phyloP scores from a whole-genome alignment of 352 stramenopile genomes.

The Phytopythium boreale region DNA sequence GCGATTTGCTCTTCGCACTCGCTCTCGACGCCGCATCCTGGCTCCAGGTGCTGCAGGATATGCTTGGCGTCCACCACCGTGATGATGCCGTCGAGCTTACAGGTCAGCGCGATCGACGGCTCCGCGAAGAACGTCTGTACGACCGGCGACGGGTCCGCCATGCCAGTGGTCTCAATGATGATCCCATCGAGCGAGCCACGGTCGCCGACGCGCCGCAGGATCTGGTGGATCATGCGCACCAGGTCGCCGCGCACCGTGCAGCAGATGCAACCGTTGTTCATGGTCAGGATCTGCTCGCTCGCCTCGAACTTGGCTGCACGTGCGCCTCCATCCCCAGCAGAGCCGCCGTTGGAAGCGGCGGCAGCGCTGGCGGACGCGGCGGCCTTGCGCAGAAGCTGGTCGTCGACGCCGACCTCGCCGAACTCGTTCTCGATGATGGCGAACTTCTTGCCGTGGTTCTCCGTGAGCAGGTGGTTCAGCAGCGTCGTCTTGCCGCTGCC shows the following conservation, averaged over 20 bases:
- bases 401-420: slow-evolving; percentile 90
- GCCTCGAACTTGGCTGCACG: slow-evolving; percentile 38
- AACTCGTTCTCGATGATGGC: slow-evolving; percentile 98
- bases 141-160: slow-evolving; percentile 88
- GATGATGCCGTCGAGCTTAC: slow-evolving; percentile 92
- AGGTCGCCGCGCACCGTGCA: slow-evolving; percentile 92
- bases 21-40: slow-evolving; percentile 40
- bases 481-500: slow-evolving; percentile 94
- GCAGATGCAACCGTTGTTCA: slow-evolving; percentile 96
- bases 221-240: slow-evolving; percentile 39
- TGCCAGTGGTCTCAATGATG: slow-evolving; percentile 88
- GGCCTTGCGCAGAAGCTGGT: slow-evolving; percentile 77
- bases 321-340: slow-evolving; percentile 10
- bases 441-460: slow-evolving; percentile 89
- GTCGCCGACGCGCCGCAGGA: slow-evolving; percentile 51
- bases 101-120: slow-evolving; percentile 69
- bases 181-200: slow-evolving; percentile 67
- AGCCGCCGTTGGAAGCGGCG: too few species aligned
- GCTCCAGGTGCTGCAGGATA: slow-evolving; percentile 77
- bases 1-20: slow-evolving; percentile 95
- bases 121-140: slow-evolving; percentile 94
- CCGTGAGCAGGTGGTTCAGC: slow-evolving; percentile 92
- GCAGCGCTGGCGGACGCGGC: not conserved
- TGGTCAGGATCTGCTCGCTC: slow-evolving; percentile 83
- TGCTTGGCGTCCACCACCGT: slow-evolving; percentile 96